A percentile compares a stretch with the other conserved stretches of the same genome.
Conservation (phyloP, 805 yeast species). For the Metschnikowia lachancei region DNA sequence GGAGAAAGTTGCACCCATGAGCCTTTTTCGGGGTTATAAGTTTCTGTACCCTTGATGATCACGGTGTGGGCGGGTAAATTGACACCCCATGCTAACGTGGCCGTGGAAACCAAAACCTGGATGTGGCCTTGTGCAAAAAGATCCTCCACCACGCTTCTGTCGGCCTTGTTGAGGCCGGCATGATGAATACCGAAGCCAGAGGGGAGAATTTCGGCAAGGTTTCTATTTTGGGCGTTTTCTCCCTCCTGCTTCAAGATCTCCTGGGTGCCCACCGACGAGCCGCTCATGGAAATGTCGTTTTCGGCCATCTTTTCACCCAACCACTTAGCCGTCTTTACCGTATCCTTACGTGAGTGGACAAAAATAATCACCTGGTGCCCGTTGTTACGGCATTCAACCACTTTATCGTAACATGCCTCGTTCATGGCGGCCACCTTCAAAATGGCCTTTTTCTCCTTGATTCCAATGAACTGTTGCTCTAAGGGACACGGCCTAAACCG, state of each 20-base stretch:
- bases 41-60: conserved; percentile 87
- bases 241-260: conserved; percentile 67
- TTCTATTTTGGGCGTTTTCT: conserved; percentile 50
- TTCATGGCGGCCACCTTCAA: conserved; percentile 80
- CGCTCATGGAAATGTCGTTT: conserved; percentile 23
- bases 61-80: conserved; percentile 79
- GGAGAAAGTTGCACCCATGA: conserved; percentile 90
- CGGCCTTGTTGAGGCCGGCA: conserved; percentile 77
- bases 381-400: conserved; percentile 56
- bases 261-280: conserved; percentile 48
- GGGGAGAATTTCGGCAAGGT: conserved; percentile 57
- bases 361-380: conserved; percentile 82
- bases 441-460: conserved; percentile 77
- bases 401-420: conserved; percentile 79
- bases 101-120: conserved; percentile 75
- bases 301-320: conserved; percentile 60
- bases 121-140: conserved; percentile 83
- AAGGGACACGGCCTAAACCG: conserved; percentile 90
- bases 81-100: conserved; percentile 88
- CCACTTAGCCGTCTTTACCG: conserved; percentile 78
- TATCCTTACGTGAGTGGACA: conserved; percentile 93
- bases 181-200: conserved; percentile 87
- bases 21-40: conserved; percentile 88
- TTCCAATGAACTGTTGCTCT: conserved; percentile 83
- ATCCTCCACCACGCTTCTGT: conserved; percentile 78